Evolutionary conservation across 2,329 filamentous ascomycete genomes (phyloP).

Genomic region (Cytospora chrysosperma): DNA sequence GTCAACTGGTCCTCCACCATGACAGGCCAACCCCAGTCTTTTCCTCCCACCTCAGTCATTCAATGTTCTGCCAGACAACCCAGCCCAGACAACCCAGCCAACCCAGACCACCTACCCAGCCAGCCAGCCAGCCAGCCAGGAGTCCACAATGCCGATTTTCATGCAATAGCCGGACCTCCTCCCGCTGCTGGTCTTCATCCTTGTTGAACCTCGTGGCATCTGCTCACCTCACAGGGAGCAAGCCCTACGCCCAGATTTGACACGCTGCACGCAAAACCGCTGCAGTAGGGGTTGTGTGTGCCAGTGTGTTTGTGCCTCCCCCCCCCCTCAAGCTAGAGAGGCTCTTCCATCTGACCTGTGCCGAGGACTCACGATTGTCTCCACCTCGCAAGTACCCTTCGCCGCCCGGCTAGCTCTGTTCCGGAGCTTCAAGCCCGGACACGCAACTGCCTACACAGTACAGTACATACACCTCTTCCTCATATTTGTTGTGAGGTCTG

Average conservation of each 20-base stretch:
- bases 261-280: slow-evolving; percentile 14
- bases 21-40: slow-evolving; percentile 15
- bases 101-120: background rate
- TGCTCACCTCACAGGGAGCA: slow-evolving; percentile 11
- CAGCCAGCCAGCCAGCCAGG: background rate
- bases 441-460: background rate
- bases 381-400: background rate
- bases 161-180: slow-evolving; percentile 13
- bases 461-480: too few relatives aligned
- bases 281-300: slow-evolving; percentile 19
- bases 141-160: background rate
- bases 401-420: background rate
- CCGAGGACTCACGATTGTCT: slow-evolving; percentile 1
- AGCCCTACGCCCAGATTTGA: slow-evolving; percentile 17
- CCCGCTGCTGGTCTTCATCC: slow-evolving; percentile 13
- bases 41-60: too few relatives aligned
- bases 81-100: too few relatives aligned
- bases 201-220: slow-evolving; percentile 24
- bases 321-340: slow-evolving; percentile 18
- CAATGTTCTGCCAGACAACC: too few relatives aligned
- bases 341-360: slow-evolving; percentile 15
- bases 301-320: too few relatives aligned
- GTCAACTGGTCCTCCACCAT: background rate
- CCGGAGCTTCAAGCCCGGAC: slow-evolving; percentile 16
- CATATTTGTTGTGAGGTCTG: background rate